Conservation (phyloP, 2,329 filamentous ascomycete genomes). For the Fusarium sp. region DNA sequence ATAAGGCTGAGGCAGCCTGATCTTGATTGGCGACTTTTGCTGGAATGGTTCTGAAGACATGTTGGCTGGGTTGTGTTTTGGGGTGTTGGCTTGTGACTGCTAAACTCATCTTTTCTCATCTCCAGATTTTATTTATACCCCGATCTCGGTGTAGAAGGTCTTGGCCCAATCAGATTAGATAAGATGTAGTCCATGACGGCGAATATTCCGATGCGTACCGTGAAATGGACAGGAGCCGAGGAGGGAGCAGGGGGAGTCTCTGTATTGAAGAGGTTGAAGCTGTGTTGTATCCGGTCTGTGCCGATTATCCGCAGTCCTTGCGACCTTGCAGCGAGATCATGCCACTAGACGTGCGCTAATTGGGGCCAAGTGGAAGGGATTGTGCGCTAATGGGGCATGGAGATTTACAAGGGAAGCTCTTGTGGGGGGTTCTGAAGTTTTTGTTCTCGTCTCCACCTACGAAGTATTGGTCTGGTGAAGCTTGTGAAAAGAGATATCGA, state of each 20-base stretch:
- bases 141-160: constrained; percentile 17
- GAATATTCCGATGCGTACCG: constrained; percentile 18
- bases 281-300: constrained; percentile 8
- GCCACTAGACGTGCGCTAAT: constrained; percentile 6
- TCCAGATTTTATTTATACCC: constrained; percentile 41
- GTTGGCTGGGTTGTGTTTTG: background rate
- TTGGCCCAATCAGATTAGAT: constrained; percentile 33
- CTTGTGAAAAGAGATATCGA: background rate
- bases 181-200: constrained; percentile 7
- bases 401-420: constrained; percentile 1
- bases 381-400: constrained; percentile 9
- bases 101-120: constrained; percentile 14
- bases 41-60: constrained; percentile 40
- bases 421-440: constrained; percentile 3
- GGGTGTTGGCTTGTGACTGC: constrained; percentile 10
- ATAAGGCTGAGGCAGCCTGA: constrained; percentile 47
- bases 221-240: background rate
- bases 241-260: constrained; percentile 18
- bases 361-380: background rate
- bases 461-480: background rate
- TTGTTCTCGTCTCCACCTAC: background rate
- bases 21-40: constrained; percentile 54
- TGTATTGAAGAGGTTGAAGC: constrained; percentile 23
- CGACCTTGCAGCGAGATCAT: background rate
- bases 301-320: constrained; percentile 29